Evolutionary conservation across 2,329 filamentous ascomycete species (phyloP), one percentile per base, ranked within the genome.

Genomic region (Fusarium musae): DNA sequence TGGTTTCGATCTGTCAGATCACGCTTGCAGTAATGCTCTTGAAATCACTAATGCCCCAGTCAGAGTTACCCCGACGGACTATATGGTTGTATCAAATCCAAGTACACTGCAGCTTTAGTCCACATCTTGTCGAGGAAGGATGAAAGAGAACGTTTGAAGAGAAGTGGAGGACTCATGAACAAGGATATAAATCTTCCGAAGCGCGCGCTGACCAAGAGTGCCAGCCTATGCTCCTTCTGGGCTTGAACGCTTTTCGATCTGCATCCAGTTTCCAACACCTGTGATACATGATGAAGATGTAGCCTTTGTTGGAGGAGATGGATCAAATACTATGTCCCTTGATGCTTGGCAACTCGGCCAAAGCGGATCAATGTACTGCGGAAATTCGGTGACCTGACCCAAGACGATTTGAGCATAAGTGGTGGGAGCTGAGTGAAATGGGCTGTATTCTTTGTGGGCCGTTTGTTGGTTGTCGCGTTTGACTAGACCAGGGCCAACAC

Each of bases 1-100:
- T 46, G 50, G 50, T 75, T 70, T 67, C 30, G 56, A 63, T 57
- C 68, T 68, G 37, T 77, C 74, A 75, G 71, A 71, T 66, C 74
- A 78, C 65, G 60, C 67, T 54, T 52, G 52, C 46, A 52, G 34
- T 28, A 37, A 40, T 47, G 28, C 26, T 44, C n/a, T 49, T 49
- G 28, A 26, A 39, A 32, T 21, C 34, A 28, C 23, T 11, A 21
- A n/a, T 40, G 16, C 16, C 34, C 23, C 26, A 11, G 34, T 19
- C 34, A 54, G 23, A 40, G 34, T n/a, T 54, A 28, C 34, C 34
- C 21, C 23, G 40, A 36, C 36, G 59, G 52, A 37, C 46, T 36
- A 40, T n/a, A 43, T 46, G 47, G 43, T 58, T 40, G 44, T 54
- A 40, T 39, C 39, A 57, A 54, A 28, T 6, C 56, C 39, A 40